These are phyloP conservation scores for Talaromyces marneffei DNA, from an alignment of 2,329 filamentous ascomycete species.

Conservation along the genomic window DNA sequence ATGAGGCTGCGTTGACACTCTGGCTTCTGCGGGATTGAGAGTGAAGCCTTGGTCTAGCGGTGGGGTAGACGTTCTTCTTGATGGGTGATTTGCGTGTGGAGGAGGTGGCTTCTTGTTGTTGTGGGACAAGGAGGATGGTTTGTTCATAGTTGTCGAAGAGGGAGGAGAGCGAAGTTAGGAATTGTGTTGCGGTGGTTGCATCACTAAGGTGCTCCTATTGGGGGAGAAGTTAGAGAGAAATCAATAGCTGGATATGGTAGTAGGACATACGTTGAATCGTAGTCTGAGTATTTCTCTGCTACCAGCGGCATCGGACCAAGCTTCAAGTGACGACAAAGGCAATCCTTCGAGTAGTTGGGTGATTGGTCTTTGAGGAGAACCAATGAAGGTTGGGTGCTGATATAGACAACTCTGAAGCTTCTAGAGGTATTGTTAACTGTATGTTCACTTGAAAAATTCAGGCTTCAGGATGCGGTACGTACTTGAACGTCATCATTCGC, in stretches of 20 bases:
- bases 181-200: conserved; percentile 33
- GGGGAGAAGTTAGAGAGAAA: neutral
- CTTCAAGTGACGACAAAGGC: conserved; percentile 5
- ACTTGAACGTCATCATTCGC: conserved; percentile 28
- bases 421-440: neutral
- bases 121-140: conserved; percentile 5
- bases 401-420: conserved; percentile 10
- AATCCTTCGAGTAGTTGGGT: conserved; percentile 1
- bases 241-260: neutral
- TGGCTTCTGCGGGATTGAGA: neutral
- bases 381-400: conserved; percentile 5
- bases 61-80: neutral
- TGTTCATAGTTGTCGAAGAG: conserved; percentile 9
- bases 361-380: neutral
- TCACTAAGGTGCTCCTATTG: conserved; percentile 12
- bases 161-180: conserved; percentile 42
- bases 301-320: conserved; percentile 9
- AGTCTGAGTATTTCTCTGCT: conserved; percentile 10
- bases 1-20: neutral
- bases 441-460: neutral
- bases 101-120: neutral
- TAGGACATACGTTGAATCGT: conserved; percentile 9
- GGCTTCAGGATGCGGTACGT: conserved; percentile 12
- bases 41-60: neutral
- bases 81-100: neutral